phyloP scores from a whole-genome alignment of 768 basidiomycete genomes.

The Ramaria rubella region DNA sequence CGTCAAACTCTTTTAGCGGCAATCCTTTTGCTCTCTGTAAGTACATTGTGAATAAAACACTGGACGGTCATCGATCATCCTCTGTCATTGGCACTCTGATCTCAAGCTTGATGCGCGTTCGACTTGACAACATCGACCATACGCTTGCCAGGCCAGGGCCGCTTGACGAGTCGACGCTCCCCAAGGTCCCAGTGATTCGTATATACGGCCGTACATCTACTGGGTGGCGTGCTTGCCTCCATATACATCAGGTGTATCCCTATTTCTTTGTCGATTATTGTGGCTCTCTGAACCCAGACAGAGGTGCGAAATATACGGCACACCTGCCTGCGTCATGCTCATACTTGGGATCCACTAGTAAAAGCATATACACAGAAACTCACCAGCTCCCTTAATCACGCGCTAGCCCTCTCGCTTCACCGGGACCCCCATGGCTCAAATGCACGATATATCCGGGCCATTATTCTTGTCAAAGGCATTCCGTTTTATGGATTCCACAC shows the following conservation, averaged over 20 bases:
- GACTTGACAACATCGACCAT: constrained; percentile 59
- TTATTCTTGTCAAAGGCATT: constrained; percentile 87
- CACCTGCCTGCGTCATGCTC: not conserved
- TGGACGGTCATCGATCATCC: no score
- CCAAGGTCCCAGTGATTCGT: constrained; percentile 70
- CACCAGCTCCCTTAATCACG: constrained; percentile 73
- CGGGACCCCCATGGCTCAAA: constrained; percentile 55
- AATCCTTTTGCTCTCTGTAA: no score
- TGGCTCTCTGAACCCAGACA: constrained; percentile 53
- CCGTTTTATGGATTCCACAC: constrained; percentile 94
- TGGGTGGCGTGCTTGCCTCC: constrained; percentile 75
- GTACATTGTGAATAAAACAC: no score
- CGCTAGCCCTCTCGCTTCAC: constrained; percentile 75
- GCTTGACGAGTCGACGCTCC: constrained; percentile 58
- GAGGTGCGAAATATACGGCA: constrained; percentile 44
- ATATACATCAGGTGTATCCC: constrained; percentile 91
- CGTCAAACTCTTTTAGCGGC: not conserved
- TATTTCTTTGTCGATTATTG: constrained; percentile 87
- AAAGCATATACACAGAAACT: constrained; percentile 64
- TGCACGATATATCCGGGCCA: constrained; percentile 62
- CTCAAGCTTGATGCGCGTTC: constrained; percentile 22
- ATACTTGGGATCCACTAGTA: constrained; percentile 39
- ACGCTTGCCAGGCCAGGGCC: constrained; percentile 47
- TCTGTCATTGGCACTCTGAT: no score
- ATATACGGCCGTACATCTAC: constrained; percentile 79